Evolutionary conservation across 768 basidiomycete genomes (phyloP).

Genomic region (Mycena albidolilacea): DNA sequence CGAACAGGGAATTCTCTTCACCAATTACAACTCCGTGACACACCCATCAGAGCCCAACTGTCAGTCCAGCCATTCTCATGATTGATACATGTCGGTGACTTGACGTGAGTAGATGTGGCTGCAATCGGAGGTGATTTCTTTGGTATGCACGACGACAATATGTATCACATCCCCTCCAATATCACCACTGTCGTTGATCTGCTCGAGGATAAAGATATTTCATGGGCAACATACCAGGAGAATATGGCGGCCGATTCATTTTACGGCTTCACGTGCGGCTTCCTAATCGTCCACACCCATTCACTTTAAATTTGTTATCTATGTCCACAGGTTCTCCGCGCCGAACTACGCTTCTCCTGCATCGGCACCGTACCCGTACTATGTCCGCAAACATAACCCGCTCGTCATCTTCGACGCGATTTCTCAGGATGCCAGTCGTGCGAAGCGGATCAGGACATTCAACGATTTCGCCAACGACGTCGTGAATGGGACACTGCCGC

Average conservation of each 20-base stretch:
- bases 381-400: constrained; percentile 72
- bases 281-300: neutral
- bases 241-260: constrained; percentile 68
- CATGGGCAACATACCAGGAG: constrained; percentile 76
- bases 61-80: neutral
- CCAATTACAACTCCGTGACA: constrained; percentile 63
- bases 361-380: constrained; percentile 59
- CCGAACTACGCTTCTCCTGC: constrained; percentile 55
- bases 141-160: constrained; percentile 60
- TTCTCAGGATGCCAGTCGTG: constrained; percentile 56
- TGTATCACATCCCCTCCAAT: constrained; percentile 58
- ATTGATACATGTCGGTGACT: neutral
- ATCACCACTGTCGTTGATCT: constrained; percentile 73
- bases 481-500: constrained; percentile 63
- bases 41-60: constrained; percentile 78
- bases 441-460: constrained; percentile 67
- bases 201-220: constrained; percentile 68
- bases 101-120: constrained; percentile 49
- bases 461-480: constrained; percentile 74
- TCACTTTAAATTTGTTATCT: neutral
- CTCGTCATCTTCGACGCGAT: constrained; percentile 67
- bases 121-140: constrained; percentile 68
- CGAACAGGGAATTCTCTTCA: constrained; percentile 64
- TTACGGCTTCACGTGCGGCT: constrained; percentile 53
- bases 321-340: constrained; percentile 48